phyloP scores from a whole-genome alignment of 2,329 filamentous ascomycete species.

The Magnaporthiopsis incrustans region DNA sequence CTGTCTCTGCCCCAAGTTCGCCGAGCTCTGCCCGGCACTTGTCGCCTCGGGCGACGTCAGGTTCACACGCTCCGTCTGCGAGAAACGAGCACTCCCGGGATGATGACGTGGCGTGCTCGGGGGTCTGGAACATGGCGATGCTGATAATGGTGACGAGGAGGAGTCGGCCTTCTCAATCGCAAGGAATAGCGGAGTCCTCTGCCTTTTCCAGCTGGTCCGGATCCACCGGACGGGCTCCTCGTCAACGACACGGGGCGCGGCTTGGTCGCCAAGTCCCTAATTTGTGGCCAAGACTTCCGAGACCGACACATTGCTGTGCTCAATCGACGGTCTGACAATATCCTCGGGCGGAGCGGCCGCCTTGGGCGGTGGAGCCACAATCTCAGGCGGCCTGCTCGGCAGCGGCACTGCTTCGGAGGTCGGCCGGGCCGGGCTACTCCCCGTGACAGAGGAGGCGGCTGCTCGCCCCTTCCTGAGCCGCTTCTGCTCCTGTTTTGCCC shows the following conservation, averaged over 20 bases:
- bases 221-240: no score
- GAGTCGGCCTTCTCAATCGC: background rate
- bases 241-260: background rate
- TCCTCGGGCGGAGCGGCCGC: background rate
- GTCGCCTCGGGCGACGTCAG: background rate
- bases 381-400: background rate
- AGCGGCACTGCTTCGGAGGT: background rate
- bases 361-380: background rate
- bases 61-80: background rate
- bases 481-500: slow-evolving; percentile 22
- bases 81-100: background rate
- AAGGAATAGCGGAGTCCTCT: background rate
- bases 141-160: background rate
- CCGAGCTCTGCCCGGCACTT: background rate
- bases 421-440: background rate
- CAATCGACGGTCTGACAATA: background rate
- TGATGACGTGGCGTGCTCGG: background rate
- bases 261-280: background rate
- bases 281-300: background rate
- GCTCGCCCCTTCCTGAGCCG: slow-evolving; percentile 2
- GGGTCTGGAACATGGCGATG: background rate
- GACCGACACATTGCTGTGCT: background rate
- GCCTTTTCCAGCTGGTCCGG: background rate
- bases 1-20: background rate
- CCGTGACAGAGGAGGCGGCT: background rate